These are phyloP conservation scores for Paramecium sexaurelia DNA, from an alignment of 73 alveolate species.

Conservation along the genomic window DNA sequence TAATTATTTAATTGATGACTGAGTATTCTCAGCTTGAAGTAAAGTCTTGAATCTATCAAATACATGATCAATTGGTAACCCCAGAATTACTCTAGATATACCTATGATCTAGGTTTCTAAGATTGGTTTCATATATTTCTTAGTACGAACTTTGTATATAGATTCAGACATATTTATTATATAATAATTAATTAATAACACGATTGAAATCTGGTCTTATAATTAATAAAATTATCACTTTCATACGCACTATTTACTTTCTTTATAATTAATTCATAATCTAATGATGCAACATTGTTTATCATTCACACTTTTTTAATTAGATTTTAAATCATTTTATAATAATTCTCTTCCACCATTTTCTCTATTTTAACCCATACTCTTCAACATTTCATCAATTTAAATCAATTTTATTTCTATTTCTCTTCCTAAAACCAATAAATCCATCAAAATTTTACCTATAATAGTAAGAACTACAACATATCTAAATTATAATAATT, in stretches of 20 bases:
- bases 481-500: no score
- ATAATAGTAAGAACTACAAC: no score
- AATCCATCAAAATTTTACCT: no score
- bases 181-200: neutral
- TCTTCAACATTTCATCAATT: no score
- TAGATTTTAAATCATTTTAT: neutral
- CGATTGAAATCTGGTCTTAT: neutral
- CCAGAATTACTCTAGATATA: slow-evolving; percentile 16
- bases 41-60: slow-evolving; percentile 32
- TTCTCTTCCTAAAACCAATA: no score
- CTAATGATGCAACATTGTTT: neutral
- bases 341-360: neutral
- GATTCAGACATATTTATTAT: neutral
- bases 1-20: neutral
- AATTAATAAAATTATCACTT: neutral
- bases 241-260: neutral
- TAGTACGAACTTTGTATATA: neutral
- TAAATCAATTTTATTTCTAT: no score
- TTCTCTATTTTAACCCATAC: no score
- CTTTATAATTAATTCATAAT: neutral
- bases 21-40: neutral
- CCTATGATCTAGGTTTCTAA: slow-evolving; percentile 3
- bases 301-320: neutral
- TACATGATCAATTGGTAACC: slow-evolving; percentile 10
- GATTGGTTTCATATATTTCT: neutral